Conservation (phyloP, 768 basidiomycete genomes). For the Sporobolomyces pararoseus region DNA sequence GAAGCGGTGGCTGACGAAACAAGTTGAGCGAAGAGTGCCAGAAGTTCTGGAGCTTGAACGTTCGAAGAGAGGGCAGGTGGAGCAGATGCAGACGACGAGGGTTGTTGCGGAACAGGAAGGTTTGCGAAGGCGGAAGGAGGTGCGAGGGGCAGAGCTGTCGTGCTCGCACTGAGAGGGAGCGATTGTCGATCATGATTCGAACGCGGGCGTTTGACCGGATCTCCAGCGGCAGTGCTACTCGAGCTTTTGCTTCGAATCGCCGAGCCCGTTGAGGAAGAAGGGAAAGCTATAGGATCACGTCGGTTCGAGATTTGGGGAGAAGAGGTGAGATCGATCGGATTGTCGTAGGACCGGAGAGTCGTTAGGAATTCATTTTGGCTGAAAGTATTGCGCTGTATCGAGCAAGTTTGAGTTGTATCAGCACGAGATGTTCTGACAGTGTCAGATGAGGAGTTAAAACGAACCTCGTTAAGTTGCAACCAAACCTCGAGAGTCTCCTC, state of each 20-base stretch:
- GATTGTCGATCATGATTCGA: slow-evolving; percentile 16
- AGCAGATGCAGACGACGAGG: neutral
- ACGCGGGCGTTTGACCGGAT: slow-evolving; percentile 37
- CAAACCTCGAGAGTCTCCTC: slow-evolving; percentile 41
- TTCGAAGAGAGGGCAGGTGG: neutral
- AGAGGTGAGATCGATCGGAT: slow-evolving; percentile 30
- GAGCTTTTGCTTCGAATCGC: neutral
- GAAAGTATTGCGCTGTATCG: slow-evolving; percentile 35
- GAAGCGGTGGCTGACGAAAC: slow-evolving; percentile 8
- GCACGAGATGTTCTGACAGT: neutral
- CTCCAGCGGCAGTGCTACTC: neutral
- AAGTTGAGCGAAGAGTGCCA: slow-evolving; percentile 31
- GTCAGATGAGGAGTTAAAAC: neutral
- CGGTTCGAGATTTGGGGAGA: slow-evolving; percentile 19
- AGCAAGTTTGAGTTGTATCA: too few species aligned
- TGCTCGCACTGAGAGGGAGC: slow-evolving; percentile 16
- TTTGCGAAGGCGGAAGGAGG: slow-evolving; percentile 1
- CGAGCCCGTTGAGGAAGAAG: neutral
- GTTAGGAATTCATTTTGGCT: slow-evolving; percentile 40
- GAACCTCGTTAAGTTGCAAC: slow-evolving; percentile 39
- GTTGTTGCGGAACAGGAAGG: neutral
- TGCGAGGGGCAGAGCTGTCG: slow-evolving; percentile 10
- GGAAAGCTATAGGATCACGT: neutral
- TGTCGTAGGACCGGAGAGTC: slow-evolving; percentile 37
- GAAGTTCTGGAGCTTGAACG: slow-evolving; percentile 20